Percentiles rank a stretch among this genome's conserved stretches.
These are phyloP conservation scores for Boletus reticuloceps DNA, from an alignment of 768 basidiomycete species.

Conservation along the genomic window DNA sequence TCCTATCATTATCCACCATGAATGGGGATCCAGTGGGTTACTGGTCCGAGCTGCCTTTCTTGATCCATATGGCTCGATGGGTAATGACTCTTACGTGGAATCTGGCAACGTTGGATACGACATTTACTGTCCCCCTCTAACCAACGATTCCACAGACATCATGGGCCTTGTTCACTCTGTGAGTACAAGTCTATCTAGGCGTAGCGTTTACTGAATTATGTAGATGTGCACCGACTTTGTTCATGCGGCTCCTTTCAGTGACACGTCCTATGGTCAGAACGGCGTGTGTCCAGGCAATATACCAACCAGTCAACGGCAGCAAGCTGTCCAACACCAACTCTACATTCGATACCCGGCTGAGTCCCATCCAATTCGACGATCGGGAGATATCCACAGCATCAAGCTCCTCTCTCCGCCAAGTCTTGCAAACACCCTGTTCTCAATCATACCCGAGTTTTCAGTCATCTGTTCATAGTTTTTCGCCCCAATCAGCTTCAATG, in stretches of 20 bases:
- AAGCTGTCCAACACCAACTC: constrained; percentile 9
- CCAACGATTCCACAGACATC: not conserved
- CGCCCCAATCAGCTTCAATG: constrained; percentile 10
- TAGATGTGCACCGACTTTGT: constrained; percentile 3
- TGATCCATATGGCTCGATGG: not conserved
- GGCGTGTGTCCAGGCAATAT: not conserved
- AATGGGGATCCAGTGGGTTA: not conserved
- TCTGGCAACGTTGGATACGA: not conserved
- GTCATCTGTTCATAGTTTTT: constrained; percentile 2
- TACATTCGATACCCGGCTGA: constrained; percentile 20
- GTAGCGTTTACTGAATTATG: not conserved
- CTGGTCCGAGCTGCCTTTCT: constrained; percentile 6
- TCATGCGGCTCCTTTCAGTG: not conserved
- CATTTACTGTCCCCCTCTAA: not conserved
- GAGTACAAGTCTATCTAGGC: constrained; percentile 3
- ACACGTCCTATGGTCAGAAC: not conserved
- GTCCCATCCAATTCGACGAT: constrained; percentile 2
- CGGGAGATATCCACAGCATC: constrained; percentile 18
- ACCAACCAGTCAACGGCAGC: constrained; percentile 5
- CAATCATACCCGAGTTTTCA: not conserved
- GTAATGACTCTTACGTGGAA: not conserved
- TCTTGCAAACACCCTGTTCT: constrained; percentile 10
- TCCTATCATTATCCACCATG: constrained; percentile 14
- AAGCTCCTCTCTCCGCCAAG: constrained; percentile 1
- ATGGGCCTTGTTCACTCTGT: constrained; percentile 2